Base-by-base conservation (phyloP, 139 green algal species). In the Chlorella sorokiniana region DNA sequence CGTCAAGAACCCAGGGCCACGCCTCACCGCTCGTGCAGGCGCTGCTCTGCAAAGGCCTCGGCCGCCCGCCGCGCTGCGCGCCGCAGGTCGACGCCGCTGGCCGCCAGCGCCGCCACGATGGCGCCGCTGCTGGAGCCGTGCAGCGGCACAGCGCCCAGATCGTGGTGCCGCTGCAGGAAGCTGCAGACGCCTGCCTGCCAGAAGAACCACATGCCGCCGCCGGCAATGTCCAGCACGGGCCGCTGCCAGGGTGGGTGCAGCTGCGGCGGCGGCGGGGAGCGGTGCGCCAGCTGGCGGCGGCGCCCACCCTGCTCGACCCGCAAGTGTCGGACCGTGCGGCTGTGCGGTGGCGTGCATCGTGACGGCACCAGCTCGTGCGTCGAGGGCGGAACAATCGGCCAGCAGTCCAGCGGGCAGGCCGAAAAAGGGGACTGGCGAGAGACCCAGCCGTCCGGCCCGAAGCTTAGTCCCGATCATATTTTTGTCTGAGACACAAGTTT, bases 91-190 rank as follows among this genome's bases (percentile, higher is more conserved):
- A 78, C 71, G 35, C 48, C 71, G 35, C 71, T 52, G 23, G 71
- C 71, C 4, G 71, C 71, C 51, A 78, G 48, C 48, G 48, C 71
- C 37, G 71, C 71, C 2, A 45, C 48, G 2, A 78, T 67, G 14
- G 71, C 71, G 9, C 71, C 71, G 8, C 44, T 65, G 33, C 48
- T 67, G 1, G 71, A 78, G n/a, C 71, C 71, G 48, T 78, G 71
- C 51, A 78, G 71, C 48, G 41, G 48, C 33, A 78, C 71, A 35
- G 22, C 9, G 71, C 29, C 37, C 25, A 78, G 48, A 33, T 45
- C 71, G 23, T 78, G 23, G 42, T 67, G 51, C n/a, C 40, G 71
- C 71, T 78, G 71, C 48, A 78, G 48, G 51, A 51, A 68, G 71
- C 37, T 65, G 22, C 67, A 5, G 4, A 48, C 71, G 8, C 71